Evolutionary conservation across 2,329 filamentous ascomycete genomes (phyloP), one percentile per base, ranked within the genome.

Genomic region (Fusarium paranaense): DNA sequence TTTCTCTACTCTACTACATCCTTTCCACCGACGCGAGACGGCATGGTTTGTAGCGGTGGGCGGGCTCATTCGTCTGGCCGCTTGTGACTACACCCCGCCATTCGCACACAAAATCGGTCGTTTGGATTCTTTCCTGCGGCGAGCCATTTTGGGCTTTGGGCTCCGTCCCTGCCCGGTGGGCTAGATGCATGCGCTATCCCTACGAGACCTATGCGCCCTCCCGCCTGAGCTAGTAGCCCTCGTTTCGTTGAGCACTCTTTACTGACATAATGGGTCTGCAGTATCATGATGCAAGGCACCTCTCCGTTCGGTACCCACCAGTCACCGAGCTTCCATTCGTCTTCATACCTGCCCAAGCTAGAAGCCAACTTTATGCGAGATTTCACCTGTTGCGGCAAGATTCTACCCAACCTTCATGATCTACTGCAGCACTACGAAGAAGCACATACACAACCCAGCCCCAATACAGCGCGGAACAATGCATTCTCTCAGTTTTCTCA

Each of bases 301-400:
- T 98, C 97, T n/a, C 97, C 97, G 13, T 97, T 96, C 80, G 82
- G 80, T 57, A 91, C 89, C 67, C 90, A 95, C 78, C 93, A 95
- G 82, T 97, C 95, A n/a, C 95, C 97, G 1, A 98, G 96, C 1
- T 97, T 95, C 79, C 96, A 98, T 83, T 98, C 96, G 1, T 97
- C 95, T 8, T 98, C 97, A 30, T 98, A 98, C 81, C 90, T 98
- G 2, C 96, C 95, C 11, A 98, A 98, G 83, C 91, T 98, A 80
- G 97, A 99, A 84, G 96, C 96, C 71, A 97, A 96, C 80, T 99
- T 98, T 83, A 97, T 98, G 94, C 93, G 93, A 83, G 95, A 98
- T 85, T 98, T 98, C 84, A 93, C 93, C 62, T 99, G 97, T 86
- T 99, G 97, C 84, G 95, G 95, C 79, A 90, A 94, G 78, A 96